Conservation (phyloP, 768 basidiomycete genomes). For the Pleurotus tuber-regium region DNA sequence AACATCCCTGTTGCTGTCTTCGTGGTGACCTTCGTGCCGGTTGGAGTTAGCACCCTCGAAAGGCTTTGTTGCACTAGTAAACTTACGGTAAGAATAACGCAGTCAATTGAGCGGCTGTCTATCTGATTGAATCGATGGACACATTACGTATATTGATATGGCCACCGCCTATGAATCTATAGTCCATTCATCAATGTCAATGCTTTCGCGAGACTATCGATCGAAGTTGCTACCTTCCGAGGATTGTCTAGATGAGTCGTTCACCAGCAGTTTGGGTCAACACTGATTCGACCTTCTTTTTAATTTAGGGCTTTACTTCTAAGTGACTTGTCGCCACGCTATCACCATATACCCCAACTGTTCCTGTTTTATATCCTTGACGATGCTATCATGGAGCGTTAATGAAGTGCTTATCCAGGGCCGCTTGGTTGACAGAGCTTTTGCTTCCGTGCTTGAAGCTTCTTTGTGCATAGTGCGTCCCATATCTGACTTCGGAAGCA, state of each 20-base stretch:
- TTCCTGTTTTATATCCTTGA: not conserved
- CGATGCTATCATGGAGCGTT: not conserved
- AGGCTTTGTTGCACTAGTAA: slow-evolving; percentile 2
- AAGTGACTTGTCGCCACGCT: no score
- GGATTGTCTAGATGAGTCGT: not conserved
- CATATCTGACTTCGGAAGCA: no score
- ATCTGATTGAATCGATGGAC: no score
- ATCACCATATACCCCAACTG: not conserved
- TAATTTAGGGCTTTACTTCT: slow-evolving; percentile 1
- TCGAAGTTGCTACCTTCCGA: not conserved
- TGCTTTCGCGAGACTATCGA: not conserved
- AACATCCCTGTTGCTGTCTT: slow-evolving; percentile 4
- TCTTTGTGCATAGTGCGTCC: no score
- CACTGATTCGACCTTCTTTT: not conserved
- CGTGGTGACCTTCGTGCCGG: not conserved
- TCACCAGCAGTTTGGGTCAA: not conserved
- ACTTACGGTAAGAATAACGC: not conserved
- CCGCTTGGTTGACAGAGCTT: not conserved
- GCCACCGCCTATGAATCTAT: slow-evolving; percentile 9
- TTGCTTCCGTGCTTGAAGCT: not conserved
- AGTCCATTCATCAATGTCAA: not conserved
- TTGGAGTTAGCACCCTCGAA: slow-evolving; percentile 5
- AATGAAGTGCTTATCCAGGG: not conserved
- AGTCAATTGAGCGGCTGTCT: not conserved
- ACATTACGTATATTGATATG: slow-evolving; percentile 6